Percentiles rank a stretch among this genome's conserved stretches.
phyloP scores from a whole-genome alignment of 192 early-diverging fungal species.

The Coemansia sp. region DNA sequence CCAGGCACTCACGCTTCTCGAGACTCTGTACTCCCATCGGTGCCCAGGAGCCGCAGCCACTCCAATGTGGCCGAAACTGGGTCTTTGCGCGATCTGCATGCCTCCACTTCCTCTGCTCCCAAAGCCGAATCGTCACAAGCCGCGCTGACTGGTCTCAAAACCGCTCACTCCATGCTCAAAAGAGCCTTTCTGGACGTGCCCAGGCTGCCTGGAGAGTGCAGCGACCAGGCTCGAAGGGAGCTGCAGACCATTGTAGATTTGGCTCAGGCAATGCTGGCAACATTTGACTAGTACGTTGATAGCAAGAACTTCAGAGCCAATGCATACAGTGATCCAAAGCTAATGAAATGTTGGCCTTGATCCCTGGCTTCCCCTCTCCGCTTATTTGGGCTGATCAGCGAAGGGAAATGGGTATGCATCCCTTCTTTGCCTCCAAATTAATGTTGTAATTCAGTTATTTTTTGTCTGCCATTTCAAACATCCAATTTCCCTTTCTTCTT shows the following conservation, averaged over 20 bases:
- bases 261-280: slow-evolving; percentile 17
- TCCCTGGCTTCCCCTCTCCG: no score
- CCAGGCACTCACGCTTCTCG: slow-evolving; percentile 1
- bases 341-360: no score
- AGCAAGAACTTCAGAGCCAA: no score
- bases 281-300: slow-evolving; percentile 10
- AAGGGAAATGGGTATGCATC: no score
- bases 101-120: neutral
- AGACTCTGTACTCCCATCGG: slow-evolving; percentile 11
- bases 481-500: neutral
- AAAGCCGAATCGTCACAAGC: neutral
- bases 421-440: neutral
- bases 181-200: neutral
- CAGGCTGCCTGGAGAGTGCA: neutral
- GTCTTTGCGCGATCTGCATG: slow-evolving; percentile 32
- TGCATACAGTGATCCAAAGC: no score
- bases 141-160: slow-evolving; percentile 14
- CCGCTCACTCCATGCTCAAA: slow-evolving; percentile 19
- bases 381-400: no score
- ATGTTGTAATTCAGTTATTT: neutral
- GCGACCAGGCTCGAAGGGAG: slow-evolving; percentile 9
- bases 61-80: slow-evolving; percentile 44
- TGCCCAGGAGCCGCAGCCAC: slow-evolving; percentile 20
- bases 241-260: slow-evolving; percentile 31
- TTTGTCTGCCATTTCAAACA: neutral